phyloP scores from a whole-genome alignment of 2,329 filamentous ascomycete genomes.

The Pyricularia pennisetigena region DNA sequence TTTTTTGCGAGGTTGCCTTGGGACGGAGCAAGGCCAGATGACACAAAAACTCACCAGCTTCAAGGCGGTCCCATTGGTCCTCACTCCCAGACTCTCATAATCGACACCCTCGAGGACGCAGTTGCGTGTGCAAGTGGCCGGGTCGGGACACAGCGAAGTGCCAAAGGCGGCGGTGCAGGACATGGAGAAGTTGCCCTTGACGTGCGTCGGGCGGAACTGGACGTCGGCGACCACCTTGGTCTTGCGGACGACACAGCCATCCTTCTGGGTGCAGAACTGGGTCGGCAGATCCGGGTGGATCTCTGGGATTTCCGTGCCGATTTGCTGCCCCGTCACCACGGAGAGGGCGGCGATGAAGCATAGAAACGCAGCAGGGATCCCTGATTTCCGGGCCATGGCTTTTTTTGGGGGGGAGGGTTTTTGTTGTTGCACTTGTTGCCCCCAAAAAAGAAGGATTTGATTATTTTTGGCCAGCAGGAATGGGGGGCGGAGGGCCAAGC shows the following conservation, averaged over 20 bases:
- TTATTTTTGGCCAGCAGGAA: background rate
- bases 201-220: slow-evolving; percentile 13
- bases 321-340: slow-evolving; percentile 11
- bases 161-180: slow-evolving; percentile 12
- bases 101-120: slow-evolving; percentile 40
- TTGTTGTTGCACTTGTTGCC: background rate
- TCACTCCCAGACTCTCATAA: slow-evolving; percentile 24
- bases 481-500: background rate
- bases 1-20: too few relatives aligned
- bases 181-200: slow-evolving; percentile 8
- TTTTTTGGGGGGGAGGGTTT: too few relatives aligned
- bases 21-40: background rate
- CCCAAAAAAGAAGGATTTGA: background rate
- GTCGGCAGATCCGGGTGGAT: slow-evolving; percentile 15
- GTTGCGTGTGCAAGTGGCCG: slow-evolving; percentile 33
- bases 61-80: slow-evolving; percentile 12
- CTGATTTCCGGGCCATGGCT: background rate
- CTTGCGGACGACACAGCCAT: slow-evolving; percentile 13
- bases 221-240: slow-evolving; percentile 15
- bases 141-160: slow-evolving; percentile 29
- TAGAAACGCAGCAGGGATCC: slow-evolving; percentile 7
- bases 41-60: slow-evolving; percentile 10
- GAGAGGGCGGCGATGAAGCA: slow-evolving; percentile 5
- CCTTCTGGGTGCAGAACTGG: slow-evolving; percentile 13
- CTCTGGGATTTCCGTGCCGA: slow-evolving; percentile 15